Percentiles rank a stretch among this genome's conserved stretches.
phyloP scores from a whole-genome alignment of 192 early-diverging fungal species.

The Entomortierella beljakovae region DNA sequence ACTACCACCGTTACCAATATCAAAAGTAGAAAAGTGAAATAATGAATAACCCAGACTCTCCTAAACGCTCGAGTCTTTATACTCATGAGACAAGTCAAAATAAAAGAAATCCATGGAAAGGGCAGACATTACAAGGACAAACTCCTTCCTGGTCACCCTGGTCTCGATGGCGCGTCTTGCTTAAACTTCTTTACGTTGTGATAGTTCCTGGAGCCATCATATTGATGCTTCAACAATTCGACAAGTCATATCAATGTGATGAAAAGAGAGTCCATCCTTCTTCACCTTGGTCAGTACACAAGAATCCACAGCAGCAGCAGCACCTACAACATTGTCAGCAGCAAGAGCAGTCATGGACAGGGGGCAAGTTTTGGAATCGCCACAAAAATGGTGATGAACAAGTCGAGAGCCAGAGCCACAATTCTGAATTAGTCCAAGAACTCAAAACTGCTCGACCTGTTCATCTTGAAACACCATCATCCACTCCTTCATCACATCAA shows the following conservation, averaged over 20 bases:
- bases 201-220: slow-evolving; percentile 32
- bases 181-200: slow-evolving; percentile 33
- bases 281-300: neutral
- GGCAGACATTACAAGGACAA: slow-evolving; percentile 2
- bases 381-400: neutral
- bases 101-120: too few species aligned
- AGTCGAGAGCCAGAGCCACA: neutral
- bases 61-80: too few species aligned
- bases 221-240: slow-evolving; percentile 7
- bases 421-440: neutral
- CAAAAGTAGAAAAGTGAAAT: too few species aligned
- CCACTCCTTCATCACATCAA: neutral
- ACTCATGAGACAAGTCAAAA: too few species aligned
- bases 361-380: neutral
- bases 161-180: slow-evolving; percentile 31
- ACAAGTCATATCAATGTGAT: neutral
- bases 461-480: slow-evolving; percentile 1
- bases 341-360: neutral
- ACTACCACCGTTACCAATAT: too few species aligned
- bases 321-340: neutral
- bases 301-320: neutral
- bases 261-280: neutral
- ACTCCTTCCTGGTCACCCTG: slow-evolving; percentile 17
- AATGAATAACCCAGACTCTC: too few species aligned
- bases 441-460: neutral